Evolutionary conservation across 768 basidiomycete species (phyloP).

Genomic region (Pseudohyphozyma bogoriensis): DNA sequence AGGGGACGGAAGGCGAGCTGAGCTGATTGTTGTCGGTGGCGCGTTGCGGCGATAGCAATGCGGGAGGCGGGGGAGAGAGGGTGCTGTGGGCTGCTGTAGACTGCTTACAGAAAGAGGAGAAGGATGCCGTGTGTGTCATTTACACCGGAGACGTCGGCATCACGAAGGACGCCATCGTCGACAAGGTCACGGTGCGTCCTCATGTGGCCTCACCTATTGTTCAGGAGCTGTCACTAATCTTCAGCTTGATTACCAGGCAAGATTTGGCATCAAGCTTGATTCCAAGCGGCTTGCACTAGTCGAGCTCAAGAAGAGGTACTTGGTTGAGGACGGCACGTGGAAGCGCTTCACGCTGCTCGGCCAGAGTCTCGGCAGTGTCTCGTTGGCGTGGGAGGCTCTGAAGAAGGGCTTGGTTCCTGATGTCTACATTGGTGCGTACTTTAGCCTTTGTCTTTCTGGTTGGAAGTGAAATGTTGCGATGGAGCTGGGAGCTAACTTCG

Average conservation of each 20-base stretch:
- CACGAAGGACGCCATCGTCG: slow-evolving; percentile 67
- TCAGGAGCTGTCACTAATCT: neutral
- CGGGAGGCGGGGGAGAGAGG: slow-evolving; percentile 91
- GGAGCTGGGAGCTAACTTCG: neutral
- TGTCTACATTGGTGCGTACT: slow-evolving; percentile 66
- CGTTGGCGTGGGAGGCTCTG: slow-evolving; percentile 74
- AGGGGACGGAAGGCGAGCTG: slow-evolving; percentile 3
- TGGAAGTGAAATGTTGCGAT: slow-evolving; percentile 5
- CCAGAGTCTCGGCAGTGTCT: slow-evolving; percentile 79
- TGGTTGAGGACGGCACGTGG: slow-evolving; percentile 77
- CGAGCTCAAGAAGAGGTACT: slow-evolving; percentile 57
- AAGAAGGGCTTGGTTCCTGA: slow-evolving; percentile 62
- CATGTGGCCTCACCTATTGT: neutral
- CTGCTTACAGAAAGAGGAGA: slow-evolving; percentile 58
- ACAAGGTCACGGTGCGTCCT: slow-evolving; percentile 60
- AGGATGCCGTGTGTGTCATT: slow-evolving; percentile 59
- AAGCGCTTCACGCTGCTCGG: slow-evolving; percentile 82
- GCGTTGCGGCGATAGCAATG: slow-evolving; percentile 53
- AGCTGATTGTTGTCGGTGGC: too few relatives aligned
- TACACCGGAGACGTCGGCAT: slow-evolving; percentile 76
- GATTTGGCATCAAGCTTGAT: slow-evolving; percentile 68
- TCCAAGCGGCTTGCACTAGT: slow-evolving; percentile 64
- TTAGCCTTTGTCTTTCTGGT: neutral
- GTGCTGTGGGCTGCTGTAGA: slow-evolving; percentile 88
- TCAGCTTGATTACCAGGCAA: slow-evolving; percentile 45